Percentiles rank a stretch among this genome's conserved stretches.
Conservation (phyloP, 805 yeast species). For the Pichia scutulata region DNA sequence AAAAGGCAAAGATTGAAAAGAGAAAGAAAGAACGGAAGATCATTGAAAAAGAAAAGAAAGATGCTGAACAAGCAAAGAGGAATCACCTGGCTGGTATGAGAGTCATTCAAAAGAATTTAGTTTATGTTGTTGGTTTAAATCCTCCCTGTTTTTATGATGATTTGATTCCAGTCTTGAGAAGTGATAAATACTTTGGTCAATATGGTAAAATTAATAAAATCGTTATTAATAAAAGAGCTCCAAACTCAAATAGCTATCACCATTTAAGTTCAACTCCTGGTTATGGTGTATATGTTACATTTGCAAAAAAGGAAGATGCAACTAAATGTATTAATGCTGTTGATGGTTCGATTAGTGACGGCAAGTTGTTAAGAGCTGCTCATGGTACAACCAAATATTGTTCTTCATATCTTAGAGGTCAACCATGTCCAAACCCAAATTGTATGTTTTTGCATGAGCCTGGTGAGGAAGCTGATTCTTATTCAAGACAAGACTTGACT, state of each 20-base stretch:
- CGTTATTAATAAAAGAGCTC: constrained; percentile 77
- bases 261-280: constrained; percentile 51
- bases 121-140: constrained; percentile 90
- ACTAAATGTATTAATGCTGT: constrained; percentile 86
- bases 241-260: constrained; percentile 30
- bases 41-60: constrained; percentile 85
- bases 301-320: constrained; percentile 90
- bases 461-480: constrained; percentile 98
- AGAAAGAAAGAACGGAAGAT: constrained; percentile 78
- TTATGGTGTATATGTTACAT: constrained; percentile 92
- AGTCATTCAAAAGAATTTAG: constrained; percentile 96
- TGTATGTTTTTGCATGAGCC: constrained; percentile 99
- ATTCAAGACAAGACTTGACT: constrained; percentile 80
- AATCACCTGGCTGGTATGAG: constrained; percentile 94
- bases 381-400: constrained; percentile 99
- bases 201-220: constrained; percentile 92
- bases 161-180: constrained; percentile 69
- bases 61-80: constrained; percentile 74
- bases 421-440: constrained; percentile 94
- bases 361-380: constrained; percentile 84
- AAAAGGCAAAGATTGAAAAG: constrained; percentile 72
- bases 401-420: constrained; percentile 90
- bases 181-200: constrained; percentile 96
- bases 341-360: constrained; percentile 89
- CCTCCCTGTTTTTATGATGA: constrained; percentile 85